Base-by-base conservation (phyloP, 2,329 filamentous ascomycete species). In the Xylariaceae sp. region DNA sequence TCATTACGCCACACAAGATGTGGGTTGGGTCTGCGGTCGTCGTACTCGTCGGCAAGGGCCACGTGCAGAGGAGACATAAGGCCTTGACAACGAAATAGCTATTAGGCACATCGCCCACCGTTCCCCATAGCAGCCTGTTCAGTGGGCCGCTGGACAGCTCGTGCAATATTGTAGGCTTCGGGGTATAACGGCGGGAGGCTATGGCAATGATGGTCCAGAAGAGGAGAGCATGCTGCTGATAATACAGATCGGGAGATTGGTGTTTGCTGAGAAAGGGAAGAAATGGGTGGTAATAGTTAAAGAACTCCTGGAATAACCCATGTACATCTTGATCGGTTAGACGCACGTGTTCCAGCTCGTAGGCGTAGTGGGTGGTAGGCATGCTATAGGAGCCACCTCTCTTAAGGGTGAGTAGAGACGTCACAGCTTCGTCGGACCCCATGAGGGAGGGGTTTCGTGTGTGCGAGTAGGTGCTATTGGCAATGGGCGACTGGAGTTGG, bases 141-240 rank as follows among this genome's bases (percentile, higher is more conserved):
- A 91, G 72, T 30, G 83, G 83, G 0, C 82, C 81, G 29, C 73
- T 74, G 34, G 87, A 84, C 6, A 92, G 76, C 53, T 84, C 81
- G 45, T 80, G 83, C 51, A 92, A 77, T 34, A 91, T 76, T 11
- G 76, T 78, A 1, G 80, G 80, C 57, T 87, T 85, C 0, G 76
- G 73, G 42, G 77, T 76, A 66, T 86, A 91, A 40, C 88, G 84
- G 50, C 88, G 83, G 42, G 87, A 83, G 27, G 88, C 88, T 53
- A 91, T 85, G 37, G 87, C 81, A 45, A 91, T 76, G 56, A 92
- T 86, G 47, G 87, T 81, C 91, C 91, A 96, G 71, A 95, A 95
- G 1, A 96, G 79, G 11, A 96, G 76, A 3, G 85, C 84, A 49
- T 90, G 87, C 64, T 92, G 86, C 56, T 85, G 80, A 66, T 87